These are phyloP conservation scores for Gastrolobium villosum DNA, from an alignment of 306 rosid species.

Conservation along the genomic window DNA sequence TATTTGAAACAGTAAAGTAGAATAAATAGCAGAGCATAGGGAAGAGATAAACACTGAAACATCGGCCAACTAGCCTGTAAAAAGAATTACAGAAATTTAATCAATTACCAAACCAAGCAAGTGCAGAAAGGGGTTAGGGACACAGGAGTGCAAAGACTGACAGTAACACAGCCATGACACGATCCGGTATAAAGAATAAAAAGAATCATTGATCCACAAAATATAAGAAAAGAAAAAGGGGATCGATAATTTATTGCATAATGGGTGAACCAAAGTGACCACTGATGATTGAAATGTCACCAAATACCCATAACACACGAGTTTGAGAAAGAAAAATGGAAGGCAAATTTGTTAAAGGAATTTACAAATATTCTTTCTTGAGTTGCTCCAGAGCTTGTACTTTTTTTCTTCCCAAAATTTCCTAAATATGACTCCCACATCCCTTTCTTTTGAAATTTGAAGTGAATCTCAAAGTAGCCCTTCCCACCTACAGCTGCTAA, in stretches of 20 bases:
- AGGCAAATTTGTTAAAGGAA: constrained; percentile 5
- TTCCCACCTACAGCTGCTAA: not conserved
- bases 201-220: not conserved
- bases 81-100: constrained; percentile 8
- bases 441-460: not conserved
- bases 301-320: not conserved
- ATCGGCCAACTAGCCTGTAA: not conserved
- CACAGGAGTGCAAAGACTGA: constrained; percentile 7
- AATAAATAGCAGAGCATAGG: constrained; percentile 8
- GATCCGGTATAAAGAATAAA: not conserved
- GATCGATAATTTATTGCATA: not conserved
- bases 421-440: not conserved
- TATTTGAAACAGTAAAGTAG: constrained; percentile 22
- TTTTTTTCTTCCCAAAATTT: constrained; percentile 12
- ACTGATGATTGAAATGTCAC: constrained; percentile 1
- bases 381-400: constrained; percentile 1
- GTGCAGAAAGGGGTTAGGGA: not conserved
- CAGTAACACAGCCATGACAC: not conserved
- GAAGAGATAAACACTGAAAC: constrained; percentile 23
- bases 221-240: not conserved
- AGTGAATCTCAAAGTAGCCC: not conserved
- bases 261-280: constrained; percentile 5
- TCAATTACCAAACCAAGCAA: not conserved
- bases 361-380: not conserved
- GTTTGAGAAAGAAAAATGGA: not conserved